phyloP scores from a whole-genome alignment of 257 asterid genomes.

The Lavandula angustifolia region DNA sequence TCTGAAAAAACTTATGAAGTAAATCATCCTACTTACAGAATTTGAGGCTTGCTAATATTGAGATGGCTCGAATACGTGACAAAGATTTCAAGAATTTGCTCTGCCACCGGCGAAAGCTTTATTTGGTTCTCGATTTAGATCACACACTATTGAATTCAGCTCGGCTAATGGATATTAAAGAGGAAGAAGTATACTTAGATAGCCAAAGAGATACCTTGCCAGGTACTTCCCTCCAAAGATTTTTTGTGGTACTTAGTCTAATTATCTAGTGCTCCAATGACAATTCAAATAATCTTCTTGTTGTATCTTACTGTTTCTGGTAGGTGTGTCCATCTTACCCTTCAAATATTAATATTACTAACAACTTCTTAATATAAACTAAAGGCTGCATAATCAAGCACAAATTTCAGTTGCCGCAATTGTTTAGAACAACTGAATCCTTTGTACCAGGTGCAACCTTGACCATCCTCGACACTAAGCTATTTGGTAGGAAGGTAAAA shows the following conservation, averaged over 20 bases:
- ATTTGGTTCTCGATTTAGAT: slow-evolving; percentile 85
- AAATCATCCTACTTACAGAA: slow-evolving; percentile 49
- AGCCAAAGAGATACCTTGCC: slow-evolving; percentile 55
- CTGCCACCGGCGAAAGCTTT: slow-evolving; percentile 54
- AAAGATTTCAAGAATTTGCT: slow-evolving; percentile 66
- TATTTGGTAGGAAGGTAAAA: too few species aligned
- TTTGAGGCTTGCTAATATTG: slow-evolving; percentile 70
- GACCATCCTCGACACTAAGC: too few species aligned
- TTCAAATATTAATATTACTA: not conserved
- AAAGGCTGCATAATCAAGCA: not conserved
- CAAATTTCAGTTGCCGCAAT: not conserved
- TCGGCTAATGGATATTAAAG: slow-evolving; percentile 52
- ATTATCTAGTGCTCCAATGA: slow-evolving; percentile 5
- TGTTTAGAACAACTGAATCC: slow-evolving; percentile 15
- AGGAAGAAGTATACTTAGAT: slow-evolving; percentile 59
- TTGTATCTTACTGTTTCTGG: slow-evolving; percentile 16
- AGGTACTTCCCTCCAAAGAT: slow-evolving; percentile 43
- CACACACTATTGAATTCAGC: slow-evolving; percentile 85
- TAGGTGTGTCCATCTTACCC: not conserved
- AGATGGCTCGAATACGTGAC: slow-evolving; percentile 66
- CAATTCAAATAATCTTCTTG: slow-evolving; percentile 8
- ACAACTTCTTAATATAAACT: not conserved
- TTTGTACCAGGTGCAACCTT: not conserved
- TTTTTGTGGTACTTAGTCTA: slow-evolving; percentile 7
- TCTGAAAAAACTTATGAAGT: slow-evolving; percentile 1